These are phyloP conservation scores for Nannizzia gypsea DNA, from an alignment of 2,329 filamentous ascomycete species.

Conservation along the genomic window DNA sequence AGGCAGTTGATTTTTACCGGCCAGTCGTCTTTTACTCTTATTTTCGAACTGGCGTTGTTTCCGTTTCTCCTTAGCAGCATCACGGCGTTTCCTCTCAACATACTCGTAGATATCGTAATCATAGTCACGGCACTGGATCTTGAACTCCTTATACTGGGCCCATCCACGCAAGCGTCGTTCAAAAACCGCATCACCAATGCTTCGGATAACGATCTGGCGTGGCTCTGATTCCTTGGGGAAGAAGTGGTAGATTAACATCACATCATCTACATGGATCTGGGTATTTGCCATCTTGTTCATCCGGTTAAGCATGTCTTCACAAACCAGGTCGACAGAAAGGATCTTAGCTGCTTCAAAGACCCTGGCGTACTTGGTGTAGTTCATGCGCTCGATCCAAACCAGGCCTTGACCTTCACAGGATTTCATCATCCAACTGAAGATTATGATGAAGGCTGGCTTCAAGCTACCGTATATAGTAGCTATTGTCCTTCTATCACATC, in stretches of 20 bases:
- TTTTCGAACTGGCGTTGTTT: background rate
- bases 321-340: constrained; percentile 5
- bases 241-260: constrained; percentile 11
- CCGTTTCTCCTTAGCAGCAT: background rate
- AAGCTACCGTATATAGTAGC: constrained; percentile 12
- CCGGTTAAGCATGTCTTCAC: constrained; percentile 10
- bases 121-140: constrained; percentile 10
- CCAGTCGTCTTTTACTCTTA: background rate
- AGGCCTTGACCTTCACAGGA: constrained; percentile 5
- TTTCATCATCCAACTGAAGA: constrained; percentile 14
- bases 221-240: constrained; percentile 8
- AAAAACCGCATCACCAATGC: constrained; percentile 14
- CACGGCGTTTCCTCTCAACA: constrained; percentile 6
- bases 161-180: constrained; percentile 12
- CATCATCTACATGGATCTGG: constrained; percentile 11
- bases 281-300: constrained; percentile 12
- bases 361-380: constrained; percentile 13
- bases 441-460: constrained; percentile 4
- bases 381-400: constrained; percentile 10
- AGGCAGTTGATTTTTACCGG: background rate
- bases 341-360: constrained; percentile 12
- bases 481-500: constrained; percentile 10
- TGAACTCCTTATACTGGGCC: constrained; percentile 12
- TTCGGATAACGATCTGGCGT: constrained; percentile 13
- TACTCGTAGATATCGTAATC: constrained; percentile 14